Base-by-base conservation (phyloP, 805 yeast species). In the Yarrowia sp. region DNA sequence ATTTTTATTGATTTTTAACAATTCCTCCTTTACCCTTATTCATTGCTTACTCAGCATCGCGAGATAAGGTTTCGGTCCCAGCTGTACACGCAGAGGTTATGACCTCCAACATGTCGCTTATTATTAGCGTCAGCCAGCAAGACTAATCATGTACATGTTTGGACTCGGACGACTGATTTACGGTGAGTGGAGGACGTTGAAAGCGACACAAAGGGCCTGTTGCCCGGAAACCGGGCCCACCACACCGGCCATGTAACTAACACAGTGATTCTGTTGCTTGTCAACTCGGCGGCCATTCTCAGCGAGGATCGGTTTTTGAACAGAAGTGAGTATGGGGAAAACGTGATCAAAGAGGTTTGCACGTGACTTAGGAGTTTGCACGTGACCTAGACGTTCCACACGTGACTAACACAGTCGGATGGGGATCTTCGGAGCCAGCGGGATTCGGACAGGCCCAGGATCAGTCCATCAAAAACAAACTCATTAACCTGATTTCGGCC, bases 241-340 rank as follows among this genome's bases (percentile, higher is more conserved):
- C 3, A 3, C 3, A 10, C 2, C 40, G 21, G 16, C 22, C 30
- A 8, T 4, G 7, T 3, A 5, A 24, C 64, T 61, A 61, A 21
- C 19, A 21, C 43, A 72, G 77, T 76, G 48, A 69, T 71, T 24
- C 72, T 78, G 22, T 73, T 89, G 40, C 76, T 88, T 65, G 82
- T 88, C 54, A 89, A 89, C 73, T 84, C 93, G 0, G 82, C 89
- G 30, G 95, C 95, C 0, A 87, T 89, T 36, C 80, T 89, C 62
- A 88, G 88, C 72, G 96, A 89, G 70, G 95, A 89, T 71, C 78
- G 96, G 66, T 89, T 89, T 71, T 78, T 89, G 66, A 85, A 86
- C 70, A 79, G 96, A 76, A 83, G 82, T 79, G 71, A 65, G 81
- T 74, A 19, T 2, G 9, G 19, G 24, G 17, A 26, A n/a, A n/a